phyloP scores from a whole-genome alignment of 257 asterid genomes.

The Solanum bulbocastanum region DNA sequence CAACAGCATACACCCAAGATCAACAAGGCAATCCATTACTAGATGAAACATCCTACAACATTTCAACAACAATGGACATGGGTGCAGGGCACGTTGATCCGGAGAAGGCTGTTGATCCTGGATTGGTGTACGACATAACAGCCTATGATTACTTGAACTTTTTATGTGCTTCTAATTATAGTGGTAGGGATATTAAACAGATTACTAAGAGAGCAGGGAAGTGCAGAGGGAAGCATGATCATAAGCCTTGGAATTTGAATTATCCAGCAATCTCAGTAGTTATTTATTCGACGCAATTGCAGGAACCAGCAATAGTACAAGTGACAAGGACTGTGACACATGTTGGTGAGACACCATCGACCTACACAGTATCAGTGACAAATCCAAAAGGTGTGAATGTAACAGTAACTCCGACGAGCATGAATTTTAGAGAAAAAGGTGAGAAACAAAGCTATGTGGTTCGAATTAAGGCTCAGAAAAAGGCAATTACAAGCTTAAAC shows the following conservation, averaged over 20 bases:
- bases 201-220: slow-evolving; percentile 20
- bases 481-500: slow-evolving; percentile 28
- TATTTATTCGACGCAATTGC: slow-evolving; percentile 19
- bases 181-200: slow-evolving; percentile 23
- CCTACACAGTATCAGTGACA: slow-evolving; percentile 18
- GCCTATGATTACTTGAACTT: slow-evolving; percentile 44
- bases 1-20: slow-evolving; percentile 53
- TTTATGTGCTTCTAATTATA: slow-evolving; percentile 55
- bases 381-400: slow-evolving; percentile 33
- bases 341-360: slow-evolving; percentile 30
- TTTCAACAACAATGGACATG: slow-evolving; percentile 43
- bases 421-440: slow-evolving; percentile 37
- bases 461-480: slow-evolving; percentile 34
- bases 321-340: slow-evolving; percentile 47
- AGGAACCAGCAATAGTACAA: neutral
- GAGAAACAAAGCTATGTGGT: slow-evolving; percentile 37
- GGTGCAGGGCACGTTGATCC: slow-evolving; percentile 89
- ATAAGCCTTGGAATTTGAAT: slow-evolving; percentile 61
- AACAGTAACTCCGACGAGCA: slow-evolving; percentile 32
- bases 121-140: slow-evolving; percentile 56
- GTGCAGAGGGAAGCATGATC: slow-evolving; percentile 20
- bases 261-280: slow-evolving; percentile 60
- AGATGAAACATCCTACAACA: slow-evolving; percentile 45
- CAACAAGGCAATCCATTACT: slow-evolving; percentile 36
- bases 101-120: slow-evolving; percentile 64